phyloP scores from a whole-genome alignment of 805 yeast genomes.

The Yarrowia alimentaria region DNA sequence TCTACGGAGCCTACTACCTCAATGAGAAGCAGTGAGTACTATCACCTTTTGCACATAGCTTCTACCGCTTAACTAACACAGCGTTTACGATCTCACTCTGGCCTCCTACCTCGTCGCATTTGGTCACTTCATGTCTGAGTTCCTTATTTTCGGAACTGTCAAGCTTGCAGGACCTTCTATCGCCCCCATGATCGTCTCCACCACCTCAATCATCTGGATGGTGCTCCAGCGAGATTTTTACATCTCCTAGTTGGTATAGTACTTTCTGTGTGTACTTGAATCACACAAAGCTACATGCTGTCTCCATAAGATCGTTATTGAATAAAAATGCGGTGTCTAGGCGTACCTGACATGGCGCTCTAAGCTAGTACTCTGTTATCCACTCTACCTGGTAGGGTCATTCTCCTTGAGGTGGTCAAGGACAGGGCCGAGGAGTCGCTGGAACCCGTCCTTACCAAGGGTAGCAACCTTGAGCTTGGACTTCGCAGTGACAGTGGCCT shows the following conservation, averaged over 20 bases:
- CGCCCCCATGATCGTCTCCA: conserved; percentile 84
- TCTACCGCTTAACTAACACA: too few relatives aligned
- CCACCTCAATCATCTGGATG: conserved; percentile 81
- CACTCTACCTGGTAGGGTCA: conserved; percentile 57
- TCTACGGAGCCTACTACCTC: conserved; percentile 80
- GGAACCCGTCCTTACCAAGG: conserved; percentile 87
- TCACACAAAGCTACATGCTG: too few relatives aligned
- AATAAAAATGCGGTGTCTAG: too few relatives aligned
- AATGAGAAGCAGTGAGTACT: conserved; percentile 64
- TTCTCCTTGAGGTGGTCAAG: conserved; percentile 82
- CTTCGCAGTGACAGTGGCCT: conserved; percentile 83
- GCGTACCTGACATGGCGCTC: too few relatives aligned
- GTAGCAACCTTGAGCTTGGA: conserved; percentile 83
- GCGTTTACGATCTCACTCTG: conserved; percentile 72
- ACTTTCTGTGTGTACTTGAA: too few relatives aligned
- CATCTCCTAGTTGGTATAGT: too few relatives aligned
- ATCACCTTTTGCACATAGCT: too few relatives aligned
- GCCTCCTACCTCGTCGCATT: conserved; percentile 81
- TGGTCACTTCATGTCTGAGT: conserved; percentile 78
- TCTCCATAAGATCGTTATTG: too few relatives aligned
- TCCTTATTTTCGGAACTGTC: conserved; percentile 76
- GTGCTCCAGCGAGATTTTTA: conserved; percentile 64
- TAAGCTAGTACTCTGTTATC: too few relatives aligned
- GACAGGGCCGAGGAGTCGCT: conserved; percentile 90
- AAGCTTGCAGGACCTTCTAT: conserved; percentile 81